Evolutionary conservation across 177 flowering plant species (phyloP), one percentile per base, ranked within the genome.

Genomic region (Tripterygium wilfordii): DNA sequence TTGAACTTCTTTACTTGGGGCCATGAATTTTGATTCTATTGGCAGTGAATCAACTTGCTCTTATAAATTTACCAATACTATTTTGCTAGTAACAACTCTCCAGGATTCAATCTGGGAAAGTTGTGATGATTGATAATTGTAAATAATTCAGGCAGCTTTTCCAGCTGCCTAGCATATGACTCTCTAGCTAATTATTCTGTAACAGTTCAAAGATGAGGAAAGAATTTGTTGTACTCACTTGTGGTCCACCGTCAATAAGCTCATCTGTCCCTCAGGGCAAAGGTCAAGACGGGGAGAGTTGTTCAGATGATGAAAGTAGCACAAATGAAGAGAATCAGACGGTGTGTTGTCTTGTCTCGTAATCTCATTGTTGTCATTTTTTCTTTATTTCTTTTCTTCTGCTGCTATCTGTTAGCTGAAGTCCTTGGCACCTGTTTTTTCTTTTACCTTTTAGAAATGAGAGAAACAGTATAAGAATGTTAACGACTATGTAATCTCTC

Each of bases 171-270:
- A 7, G 26, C 26, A 20, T 47, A 21, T 51, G 42, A 48, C 55
- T 23, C 31, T 20, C 40, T 28, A 8, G 40, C 38, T 3, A 23
- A 36, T 41, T 8, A 54, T 8, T 40, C 25, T n/a, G n/a, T 18
- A 20, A 54, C 79, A 88, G 98, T 64, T 43, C 96, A n/a, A 90
- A 82, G 65, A 77, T 55, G 13, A 75, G 88, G 62, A 92, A 92
- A 65, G 92, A 88, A 47, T 92, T 73, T 67, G 83, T 92, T 27
- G 95, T 89, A 27, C 87, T 92, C 39, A 82, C 92, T 15, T 92
- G 96, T 61, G 98, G 96, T 43, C 83, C 90, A 9, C 82, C 90
- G 45, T 83, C 89, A 15, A n/a, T 85, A 17, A 74, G 70, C 71
- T 62, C 86, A 14, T 49, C 82, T 14, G 48, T 75, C 46, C 85